phyloP scores from a whole-genome alignment of 2,329 filamentous ascomycete species.

The Claviceps spartinae region DNA sequence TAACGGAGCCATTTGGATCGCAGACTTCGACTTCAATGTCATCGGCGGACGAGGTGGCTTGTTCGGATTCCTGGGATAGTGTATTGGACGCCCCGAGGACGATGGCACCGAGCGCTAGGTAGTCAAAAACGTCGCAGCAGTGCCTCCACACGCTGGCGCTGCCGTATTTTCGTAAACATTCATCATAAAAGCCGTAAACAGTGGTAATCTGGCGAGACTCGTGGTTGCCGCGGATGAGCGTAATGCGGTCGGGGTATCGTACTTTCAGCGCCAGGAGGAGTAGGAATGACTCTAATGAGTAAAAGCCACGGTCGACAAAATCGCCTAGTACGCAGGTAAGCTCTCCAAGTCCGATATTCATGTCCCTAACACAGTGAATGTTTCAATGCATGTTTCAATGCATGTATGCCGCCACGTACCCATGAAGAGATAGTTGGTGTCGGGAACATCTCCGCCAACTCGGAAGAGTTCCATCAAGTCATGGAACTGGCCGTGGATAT shows the following conservation, averaged over 20 bases:
- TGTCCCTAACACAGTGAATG: background rate
- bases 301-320: conserved; percentile 96
- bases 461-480: conserved; percentile 94
- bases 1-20: conserved; percentile 67
- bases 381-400: too few relatives aligned
- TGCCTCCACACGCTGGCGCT: conserved; percentile 95
- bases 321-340: conserved; percentile 44
- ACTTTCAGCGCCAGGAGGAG: conserved; percentile 94
- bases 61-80: conserved; percentile 30
- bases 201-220: conserved; percentile 95
- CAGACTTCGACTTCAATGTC: conserved; percentile 90
- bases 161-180: conserved; percentile 90
- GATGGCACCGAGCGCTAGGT: conserved; percentile 78
- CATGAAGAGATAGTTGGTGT: conserved; percentile 97
- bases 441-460: conserved; percentile 83
- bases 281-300: conserved; percentile 92
- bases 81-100: conserved; percentile 73
- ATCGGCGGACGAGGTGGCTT: conserved; percentile 40
- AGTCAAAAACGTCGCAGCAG: conserved; percentile 97
- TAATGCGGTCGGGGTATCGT: conserved; percentile 93
- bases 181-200: conserved; percentile 96
- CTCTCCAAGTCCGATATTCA: background rate
- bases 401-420: conserved; percentile 33
- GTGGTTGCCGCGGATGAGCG: conserved; percentile 87
- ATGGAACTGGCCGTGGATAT: conserved; percentile 94